Percentiles rank a stretch among this genome's conserved stretches.
These are phyloP conservation scores for Lactarius psammicola DNA, from an alignment of 768 basidiomycete species.

Conservation along the genomic window DNA sequence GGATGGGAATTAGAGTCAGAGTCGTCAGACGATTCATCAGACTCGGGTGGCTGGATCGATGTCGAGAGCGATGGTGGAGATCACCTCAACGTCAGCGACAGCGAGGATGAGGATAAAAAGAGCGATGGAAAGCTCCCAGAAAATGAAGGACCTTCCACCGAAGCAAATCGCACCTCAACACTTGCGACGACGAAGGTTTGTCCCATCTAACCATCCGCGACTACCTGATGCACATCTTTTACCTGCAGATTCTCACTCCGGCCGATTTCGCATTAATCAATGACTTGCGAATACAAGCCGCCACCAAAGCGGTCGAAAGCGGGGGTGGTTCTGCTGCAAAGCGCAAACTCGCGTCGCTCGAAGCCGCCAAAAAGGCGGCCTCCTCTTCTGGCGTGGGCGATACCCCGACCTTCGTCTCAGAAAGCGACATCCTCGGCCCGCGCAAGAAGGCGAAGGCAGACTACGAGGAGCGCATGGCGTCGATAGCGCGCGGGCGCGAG, in stretches of 20 bases:
- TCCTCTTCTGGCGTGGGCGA: constrained; percentile 45
- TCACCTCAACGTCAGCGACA: constrained; percentile 79
- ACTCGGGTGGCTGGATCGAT: constrained; percentile 74
- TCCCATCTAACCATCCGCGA: background rate
- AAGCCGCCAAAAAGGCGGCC: constrained; percentile 62
- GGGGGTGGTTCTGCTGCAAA: constrained; percentile 77
- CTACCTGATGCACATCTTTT: constrained; percentile 7
- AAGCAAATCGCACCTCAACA: constrained; percentile 51
- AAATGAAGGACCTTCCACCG: constrained; percentile 30
- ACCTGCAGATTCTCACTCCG: constrained; percentile 63
- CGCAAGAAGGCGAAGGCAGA: constrained; percentile 90
- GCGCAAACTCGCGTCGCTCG: constrained; percentile 81
- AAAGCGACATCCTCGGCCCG: constrained; percentile 89
- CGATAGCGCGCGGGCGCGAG: constrained; percentile 89
- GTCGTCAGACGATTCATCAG: constrained; percentile 52
- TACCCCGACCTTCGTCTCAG: constrained; percentile 70
- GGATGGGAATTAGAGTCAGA: constrained; percentile 65
- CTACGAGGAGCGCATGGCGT: constrained; percentile 91
- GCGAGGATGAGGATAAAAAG: constrained; percentile 64
- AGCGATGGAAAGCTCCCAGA: constrained; percentile 26
- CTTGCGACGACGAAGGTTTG: constrained; percentile 79
- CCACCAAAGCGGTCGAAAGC: constrained; percentile 62
- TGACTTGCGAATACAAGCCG: constrained; percentile 81
- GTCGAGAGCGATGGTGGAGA: constrained; percentile 68
- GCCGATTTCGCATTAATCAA: constrained; percentile 74